Percentiles rank a stretch among this genome's conserved stretches.
These are phyloP conservation scores for Phialocephala sp. DNA, from an alignment of 2,329 filamentous ascomycete genomes.

Conservation along the genomic window DNA sequence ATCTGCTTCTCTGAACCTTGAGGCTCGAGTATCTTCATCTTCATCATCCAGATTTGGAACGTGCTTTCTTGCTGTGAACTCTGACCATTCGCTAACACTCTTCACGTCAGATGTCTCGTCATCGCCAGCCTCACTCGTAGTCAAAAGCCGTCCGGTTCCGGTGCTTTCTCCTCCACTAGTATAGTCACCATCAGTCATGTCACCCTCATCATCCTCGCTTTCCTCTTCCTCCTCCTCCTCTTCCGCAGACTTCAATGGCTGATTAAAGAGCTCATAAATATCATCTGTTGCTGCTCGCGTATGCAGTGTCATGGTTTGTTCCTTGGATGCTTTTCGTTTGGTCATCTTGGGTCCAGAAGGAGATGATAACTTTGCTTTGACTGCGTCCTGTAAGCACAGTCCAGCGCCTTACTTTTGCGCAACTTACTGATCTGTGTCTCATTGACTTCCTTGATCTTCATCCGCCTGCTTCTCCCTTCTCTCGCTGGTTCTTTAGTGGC, in stretches of 20 bases:
- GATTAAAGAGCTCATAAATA: constrained; percentile 96
- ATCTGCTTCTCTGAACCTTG: constrained; percentile 49
- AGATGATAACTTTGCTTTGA: constrained; percentile 92
- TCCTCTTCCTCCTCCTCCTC: constrained; percentile 49
- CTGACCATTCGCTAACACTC: constrained; percentile 84
- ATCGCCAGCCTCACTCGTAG: constrained; percentile 68
- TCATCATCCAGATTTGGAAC: constrained; percentile 56
- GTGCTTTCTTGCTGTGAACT: constrained; percentile 78
- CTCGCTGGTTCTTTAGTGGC: constrained; percentile 51
- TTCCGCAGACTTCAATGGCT: constrained; percentile 63
- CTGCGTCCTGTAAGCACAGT: constrained; percentile 53
- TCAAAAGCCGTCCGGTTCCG: constrained; percentile 73
- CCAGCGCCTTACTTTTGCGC: too few relatives aligned
- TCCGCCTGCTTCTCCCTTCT: constrained; percentile 64
- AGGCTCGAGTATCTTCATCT: constrained; percentile 48
- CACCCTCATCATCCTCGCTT: constrained; percentile 66
- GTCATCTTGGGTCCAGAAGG: constrained; percentile 84
- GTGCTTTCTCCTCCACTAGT: constrained; percentile 88
- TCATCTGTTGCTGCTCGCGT: constrained; percentile 95
- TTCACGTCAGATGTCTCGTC: constrained; percentile 63
- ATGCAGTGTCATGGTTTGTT: constrained; percentile 98
- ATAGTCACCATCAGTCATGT: constrained; percentile 73
- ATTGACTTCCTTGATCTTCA: constrained; percentile 84
- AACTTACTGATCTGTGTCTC: constrained; percentile 89
- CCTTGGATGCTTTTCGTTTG: constrained; percentile 65